Base-by-base conservation (phyloP, 148 eudicot species). In the Suaeda aralocaspica region DNA sequence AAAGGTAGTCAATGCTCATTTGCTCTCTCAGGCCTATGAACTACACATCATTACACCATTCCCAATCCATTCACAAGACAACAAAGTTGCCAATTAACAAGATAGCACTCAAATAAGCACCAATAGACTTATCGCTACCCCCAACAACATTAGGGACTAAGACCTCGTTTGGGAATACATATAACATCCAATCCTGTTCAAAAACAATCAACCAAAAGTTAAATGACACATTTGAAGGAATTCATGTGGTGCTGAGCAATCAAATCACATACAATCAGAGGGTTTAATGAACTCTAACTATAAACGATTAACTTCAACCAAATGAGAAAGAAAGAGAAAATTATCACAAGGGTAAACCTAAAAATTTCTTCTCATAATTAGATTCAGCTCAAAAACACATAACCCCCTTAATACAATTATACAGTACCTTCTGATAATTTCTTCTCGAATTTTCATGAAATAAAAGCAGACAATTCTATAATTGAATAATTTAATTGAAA, bases 341-440 rank as follows among this genome's bases (percentile, higher is more conserved):
- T 45, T 45, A 63, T 33, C 52, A 66, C 25, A 59, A 22, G 7
- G 25, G 58, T 68, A 63, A 73, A 56, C 63, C 70, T 33, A 66
- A 25, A 67, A 44, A 10, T 36, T 50, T 44, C 49, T 11, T 61
- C n/a, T n/a, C 1, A 49, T 42, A 24, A 44, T 33, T 34, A 58
- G 64, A 66, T 24, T 25, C 29, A 52, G 51, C 24, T 29, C 61
- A 24, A 30, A 59, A 21, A 42, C 21, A 26, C 24, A 29, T 29
- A 39, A 22, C n/a, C 21, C 66, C 21, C 13, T 21, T 19, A n/a
- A 63, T 63, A 24, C 49, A 63, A 45, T 4, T 3, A 26, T 11
- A 4, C n/a, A 60, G 1, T 36, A 30, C 5, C 6, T 44, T 2
- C 3, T 22, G 6, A 4, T 11, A 67, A 66, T 57, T n/a, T n/a